Evolutionary conservation across 129 eudicot genomes (phyloP).

Genomic region (Helianthus annuus): HanXRQr2.0-SUNRISE NC_035446.2:7536011-7536510

Average conservation of each 20-base stretch:
- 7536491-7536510: slow-evolving; percentile 33
- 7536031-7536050: background rate
- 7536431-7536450: slow-evolving; percentile 96
- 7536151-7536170: slow-evolving; percentile 98
- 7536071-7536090: slow-evolving; percentile 67
- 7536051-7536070: slow-evolving; percentile 13
- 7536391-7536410: background rate
- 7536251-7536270: slow-evolving; percentile 90
- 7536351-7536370: background rate
- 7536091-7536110: slow-evolving; percentile 89
- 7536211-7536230: slow-evolving; percentile 15
- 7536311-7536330: slow-evolving; percentile 85
- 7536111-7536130: slow-evolving; percentile 94
- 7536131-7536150: slow-evolving; percentile 99
- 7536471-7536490: slow-evolving; percentile 98
- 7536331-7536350: slow-evolving; percentile 10
- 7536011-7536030: background rate
- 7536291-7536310: slow-evolving; percentile 99
- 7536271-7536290: slow-evolving; percentile 99
- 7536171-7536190: slow-evolving; percentile 33
- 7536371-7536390: slow-evolving; percentile 1
- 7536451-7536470: slow-evolving; percentile 92
- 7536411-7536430: slow-evolving; percentile 81
- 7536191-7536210: slow-evolving; percentile 56
- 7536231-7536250: slow-evolving; percentile 71